Conservation (phyloP, 345 rosid species). For the Ceriops tagal region DNA sequence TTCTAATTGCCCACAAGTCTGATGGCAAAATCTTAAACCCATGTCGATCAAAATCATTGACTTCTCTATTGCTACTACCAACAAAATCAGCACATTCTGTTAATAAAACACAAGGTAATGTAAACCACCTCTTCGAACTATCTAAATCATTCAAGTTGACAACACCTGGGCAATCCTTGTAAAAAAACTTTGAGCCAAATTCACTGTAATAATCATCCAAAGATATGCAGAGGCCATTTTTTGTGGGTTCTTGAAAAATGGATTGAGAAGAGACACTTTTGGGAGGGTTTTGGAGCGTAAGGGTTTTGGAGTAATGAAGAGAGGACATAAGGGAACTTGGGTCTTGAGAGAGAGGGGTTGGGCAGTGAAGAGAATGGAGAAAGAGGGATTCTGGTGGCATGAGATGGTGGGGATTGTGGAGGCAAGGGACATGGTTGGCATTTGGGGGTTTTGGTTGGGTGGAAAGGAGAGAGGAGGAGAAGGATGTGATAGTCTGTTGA, state of each 20-base stretch:
- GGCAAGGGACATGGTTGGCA: conserved; percentile 44
- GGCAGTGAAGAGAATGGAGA: conserved; percentile 66
- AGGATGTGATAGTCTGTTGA: conserved; percentile 24
- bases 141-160: conserved; percentile 44
- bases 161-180: conserved; percentile 63
- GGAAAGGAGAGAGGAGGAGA: conserved; percentile 25
- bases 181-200: conserved; percentile 47
- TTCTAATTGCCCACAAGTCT: conserved; percentile 45
- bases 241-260: conserved; percentile 11
- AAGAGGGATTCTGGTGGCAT: conserved; percentile 72
- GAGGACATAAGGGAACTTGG: conserved; percentile 25
- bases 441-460: conserved; percentile 25
- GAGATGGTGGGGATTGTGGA: conserved; percentile 56
- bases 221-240: conserved; percentile 44
- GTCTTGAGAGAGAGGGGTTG: conserved; percentile 36
- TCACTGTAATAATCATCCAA: conserved; percentile 45
- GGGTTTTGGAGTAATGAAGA: conserved; percentile 47
- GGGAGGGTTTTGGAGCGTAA: conserved; percentile 21
- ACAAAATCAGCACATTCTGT: conserved; percentile 50
- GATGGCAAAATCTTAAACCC: conserved; percentile 52
- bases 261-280: conserved; percentile 14
- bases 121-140: conserved; percentile 27
- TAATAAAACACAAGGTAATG: conserved; percentile 54
- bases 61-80: conserved; percentile 22
- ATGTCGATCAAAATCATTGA: conserved; percentile 10